Conservation (phyloP, 345 rosid species). For the Gossypium thurberi region DNA sequence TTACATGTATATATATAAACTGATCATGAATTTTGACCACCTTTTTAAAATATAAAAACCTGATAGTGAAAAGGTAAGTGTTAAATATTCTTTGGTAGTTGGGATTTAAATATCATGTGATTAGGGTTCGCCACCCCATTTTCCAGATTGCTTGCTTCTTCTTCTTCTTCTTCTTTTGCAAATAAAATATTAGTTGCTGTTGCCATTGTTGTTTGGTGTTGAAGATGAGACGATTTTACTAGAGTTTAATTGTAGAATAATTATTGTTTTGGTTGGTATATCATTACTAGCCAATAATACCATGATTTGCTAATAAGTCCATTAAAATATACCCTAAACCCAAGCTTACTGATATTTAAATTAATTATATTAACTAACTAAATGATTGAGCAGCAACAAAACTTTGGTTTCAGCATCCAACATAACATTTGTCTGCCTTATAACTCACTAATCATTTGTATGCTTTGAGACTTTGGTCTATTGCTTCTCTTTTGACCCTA, state of each 20-base stretch:
- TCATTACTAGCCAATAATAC: background rate
- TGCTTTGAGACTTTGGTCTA: background rate
- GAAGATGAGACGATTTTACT: conserved; percentile 17
- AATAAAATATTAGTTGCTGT: background rate
- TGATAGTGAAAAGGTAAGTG: background rate
- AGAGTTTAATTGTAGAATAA: background rate
- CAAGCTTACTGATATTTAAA: too few species aligned
- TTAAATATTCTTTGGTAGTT: background rate
- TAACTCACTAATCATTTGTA: background rate
- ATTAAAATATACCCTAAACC: too few species aligned
- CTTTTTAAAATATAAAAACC: too few species aligned
- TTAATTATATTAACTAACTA: too few species aligned
- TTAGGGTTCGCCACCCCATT: background rate
- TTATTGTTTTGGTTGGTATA: conserved; percentile 3
- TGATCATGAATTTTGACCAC: too few species aligned
- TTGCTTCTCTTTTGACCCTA: conserved; percentile 7
- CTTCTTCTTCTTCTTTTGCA: background rate
- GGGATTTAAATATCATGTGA: background rate
- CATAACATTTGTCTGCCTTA: background rate
- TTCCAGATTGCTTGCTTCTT: background rate
- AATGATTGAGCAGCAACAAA: too few species aligned
- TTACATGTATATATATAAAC: background rate
- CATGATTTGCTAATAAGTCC: background rate
- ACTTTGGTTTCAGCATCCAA: background rate
- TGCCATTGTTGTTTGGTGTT: conserved; percentile 9